Percentiles rank a stretch among this genome's conserved stretches.
These are phyloP conservation scores for Diplodia mutila DNA, from an alignment of 2,329 filamentous ascomycete genomes.

Conservation along the genomic window DNA sequence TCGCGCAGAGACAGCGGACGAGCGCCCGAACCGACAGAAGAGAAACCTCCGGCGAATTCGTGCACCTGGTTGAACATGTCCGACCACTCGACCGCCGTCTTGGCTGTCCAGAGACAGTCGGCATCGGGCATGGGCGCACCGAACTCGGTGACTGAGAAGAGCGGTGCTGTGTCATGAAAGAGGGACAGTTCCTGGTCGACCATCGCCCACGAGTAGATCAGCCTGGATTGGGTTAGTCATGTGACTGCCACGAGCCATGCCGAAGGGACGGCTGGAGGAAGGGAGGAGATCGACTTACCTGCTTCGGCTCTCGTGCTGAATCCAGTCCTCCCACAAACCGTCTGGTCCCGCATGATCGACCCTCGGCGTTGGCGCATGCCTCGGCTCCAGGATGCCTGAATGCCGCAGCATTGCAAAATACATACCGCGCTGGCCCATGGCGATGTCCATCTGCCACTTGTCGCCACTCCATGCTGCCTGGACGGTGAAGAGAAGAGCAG, in stretches of 20 bases:
- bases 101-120: slow-evolving; percentile 66
- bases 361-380: slow-evolving; percentile 50
- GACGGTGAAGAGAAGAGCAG: slow-evolving; percentile 68
- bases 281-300: slow-evolving; percentile 49
- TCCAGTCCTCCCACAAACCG: slow-evolving; percentile 66
- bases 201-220: slow-evolving; percentile 78
- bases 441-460: slow-evolving; percentile 78
- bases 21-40: slow-evolving; percentile 57
- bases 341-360: slow-evolving; percentile 51
- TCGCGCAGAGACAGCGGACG: slow-evolving; percentile 64
- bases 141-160: slow-evolving; percentile 68
- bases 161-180: slow-evolving; percentile 65
- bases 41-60: slow-evolving; percentile 57
- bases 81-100: slow-evolving; percentile 63
- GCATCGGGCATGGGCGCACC: slow-evolving; percentile 66
- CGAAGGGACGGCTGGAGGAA: background rate
- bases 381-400: slow-evolving; percentile 66
- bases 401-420: slow-evolving; percentile 74
- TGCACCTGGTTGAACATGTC: slow-evolving; percentile 63
- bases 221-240: slow-evolving; percentile 44
- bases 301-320: slow-evolving; percentile 66
- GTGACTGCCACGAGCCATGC: background rate
- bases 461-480: slow-evolving; percentile 74
- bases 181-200: slow-evolving; percentile 72
- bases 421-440: slow-evolving; percentile 74